Percentiles rank a stretch among this genome's conserved stretches.
phyloP scores from a whole-genome alignment of 192 early-diverging fungal species.

The Geranomyces michiganensis region DNA sequence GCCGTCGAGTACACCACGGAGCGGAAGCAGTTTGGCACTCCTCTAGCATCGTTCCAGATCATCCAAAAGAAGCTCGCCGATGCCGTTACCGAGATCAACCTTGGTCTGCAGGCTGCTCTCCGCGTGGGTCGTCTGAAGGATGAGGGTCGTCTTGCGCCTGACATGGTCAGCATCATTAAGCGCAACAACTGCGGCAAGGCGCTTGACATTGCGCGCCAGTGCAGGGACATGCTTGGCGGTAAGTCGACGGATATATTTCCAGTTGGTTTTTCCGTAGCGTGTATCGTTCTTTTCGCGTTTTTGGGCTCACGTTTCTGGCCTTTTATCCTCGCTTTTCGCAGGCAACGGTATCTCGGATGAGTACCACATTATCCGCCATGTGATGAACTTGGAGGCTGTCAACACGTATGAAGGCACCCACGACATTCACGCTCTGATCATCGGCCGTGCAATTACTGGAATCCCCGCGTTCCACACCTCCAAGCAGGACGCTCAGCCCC shows the following conservation, averaged over 20 bases:
- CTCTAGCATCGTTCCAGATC: slow-evolving; percentile 90
- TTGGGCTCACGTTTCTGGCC: not conserved
- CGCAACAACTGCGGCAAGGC: slow-evolving; percentile 95
- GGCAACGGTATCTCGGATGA: slow-evolving; percentile 38
- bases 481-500: not conserved
- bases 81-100: slow-evolving; percentile 88
- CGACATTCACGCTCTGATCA: slow-evolving; percentile 91
- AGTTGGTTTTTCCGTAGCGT: not conserved
- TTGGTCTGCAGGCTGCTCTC: slow-evolving; percentile 85
- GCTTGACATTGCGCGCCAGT: slow-evolving; percentile 85
- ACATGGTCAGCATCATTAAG: slow-evolving; percentile 97
- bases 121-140: slow-evolving; percentile 95
- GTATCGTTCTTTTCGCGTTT: not conserved
- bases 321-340: not conserved
- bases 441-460: slow-evolving; percentile 94
- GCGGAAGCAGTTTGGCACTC: slow-evolving; percentile 87
- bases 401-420: slow-evolving; percentile 98
- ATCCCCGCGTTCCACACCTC: slow-evolving; percentile 55
- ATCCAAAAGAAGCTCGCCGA: slow-evolving; percentile 97
- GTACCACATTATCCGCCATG: slow-evolving; percentile 94
- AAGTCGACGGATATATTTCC: slow-evolving; percentile 35
- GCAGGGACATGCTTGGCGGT: slow-evolving; percentile 92
- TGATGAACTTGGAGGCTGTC: slow-evolving; percentile 86
- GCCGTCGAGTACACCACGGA: slow-evolving; percentile 90
- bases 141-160: slow-evolving; percentile 76